phyloP scores from a whole-genome alignment of 805 yeast species.

The Metschnikowia colocasiae region DNA sequence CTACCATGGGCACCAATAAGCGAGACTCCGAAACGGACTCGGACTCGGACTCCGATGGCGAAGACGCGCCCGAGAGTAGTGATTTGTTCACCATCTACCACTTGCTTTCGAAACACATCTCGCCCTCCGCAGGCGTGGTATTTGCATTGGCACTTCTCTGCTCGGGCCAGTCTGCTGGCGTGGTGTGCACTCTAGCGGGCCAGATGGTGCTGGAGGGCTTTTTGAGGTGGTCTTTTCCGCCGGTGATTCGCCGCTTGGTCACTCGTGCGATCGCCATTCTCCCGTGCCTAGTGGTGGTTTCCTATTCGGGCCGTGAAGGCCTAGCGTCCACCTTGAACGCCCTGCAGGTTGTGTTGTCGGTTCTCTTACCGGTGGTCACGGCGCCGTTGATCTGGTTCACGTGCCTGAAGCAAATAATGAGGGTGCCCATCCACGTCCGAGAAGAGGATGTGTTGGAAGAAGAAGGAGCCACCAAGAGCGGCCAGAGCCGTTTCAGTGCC shows the following conservation, averaged over 20 bases:
- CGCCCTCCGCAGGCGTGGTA: slow-evolving; percentile 82
- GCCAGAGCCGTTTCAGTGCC: slow-evolving; percentile 23
- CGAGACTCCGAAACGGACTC: slow-evolving; percentile 18
- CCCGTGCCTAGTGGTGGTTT: slow-evolving; percentile 77
- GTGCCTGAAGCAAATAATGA: slow-evolving; percentile 62
- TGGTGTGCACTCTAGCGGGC: slow-evolving; percentile 90
- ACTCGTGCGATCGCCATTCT: slow-evolving; percentile 81
- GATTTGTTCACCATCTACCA: slow-evolving; percentile 79
- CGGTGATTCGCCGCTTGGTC: slow-evolving; percentile 73
- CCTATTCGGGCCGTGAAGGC: slow-evolving; percentile 77
- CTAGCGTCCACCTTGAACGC: slow-evolving; percentile 69
- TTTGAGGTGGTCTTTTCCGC: slow-evolving; percentile 72
- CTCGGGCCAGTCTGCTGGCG: slow-evolving; percentile 94
- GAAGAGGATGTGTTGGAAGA: slow-evolving; percentile 23
- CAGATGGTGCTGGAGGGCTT: slow-evolving; percentile 94
- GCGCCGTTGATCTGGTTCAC: slow-evolving; percentile 88
- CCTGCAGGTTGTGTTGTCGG: slow-evolving; percentile 76
- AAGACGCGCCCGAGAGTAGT: slow-evolving; percentile 47
- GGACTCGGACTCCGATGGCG: slow-evolving; percentile 17
- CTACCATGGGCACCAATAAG: slow-evolving; percentile 51
- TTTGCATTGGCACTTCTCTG: slow-evolving; percentile 86
- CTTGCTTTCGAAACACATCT: slow-evolving; percentile 62
- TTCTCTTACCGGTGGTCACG: slow-evolving; percentile 79
- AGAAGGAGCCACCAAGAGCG: slow-evolving; percentile 5
- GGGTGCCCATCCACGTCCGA: slow-evolving; percentile 41